Evolutionary conservation across 495 filamentous ascomycete species (phyloP).

Genomic region (Hapsidospora chrysogenum): DNA sequence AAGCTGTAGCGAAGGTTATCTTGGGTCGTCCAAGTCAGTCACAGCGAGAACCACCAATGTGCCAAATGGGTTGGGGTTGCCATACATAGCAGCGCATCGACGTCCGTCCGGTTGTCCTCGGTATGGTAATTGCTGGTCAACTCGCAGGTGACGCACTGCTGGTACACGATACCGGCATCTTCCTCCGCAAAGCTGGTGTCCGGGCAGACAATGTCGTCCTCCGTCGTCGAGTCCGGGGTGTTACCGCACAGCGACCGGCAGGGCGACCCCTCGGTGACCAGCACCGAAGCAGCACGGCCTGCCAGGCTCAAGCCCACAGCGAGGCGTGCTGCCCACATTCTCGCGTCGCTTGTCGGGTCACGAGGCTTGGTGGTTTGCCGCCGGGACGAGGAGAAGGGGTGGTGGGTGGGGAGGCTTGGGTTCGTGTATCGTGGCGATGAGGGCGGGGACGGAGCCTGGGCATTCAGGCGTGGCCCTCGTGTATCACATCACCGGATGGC

Average conservation of each 20-base stretch:
- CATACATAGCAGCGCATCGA: conserved; percentile 24
- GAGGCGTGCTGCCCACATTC: not conserved
- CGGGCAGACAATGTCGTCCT: conserved; percentile 15
- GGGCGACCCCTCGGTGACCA: conserved; percentile 20
- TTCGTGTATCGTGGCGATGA: not conserved
- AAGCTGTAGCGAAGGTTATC: conserved; percentile 28
- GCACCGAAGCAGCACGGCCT: conserved; percentile 7
- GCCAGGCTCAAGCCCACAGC: not conserved
- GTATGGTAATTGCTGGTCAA: conserved; percentile 18
- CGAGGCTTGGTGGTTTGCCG: no score
- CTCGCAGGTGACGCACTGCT: conserved; percentile 25
- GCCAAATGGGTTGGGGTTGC: not conserved
- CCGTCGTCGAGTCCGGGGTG: conserved; percentile 16
- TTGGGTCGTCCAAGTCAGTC: conserved; percentile 6
- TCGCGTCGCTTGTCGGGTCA: not conserved
- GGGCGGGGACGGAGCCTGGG: not conserved
- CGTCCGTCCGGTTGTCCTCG: conserved; percentile 14
- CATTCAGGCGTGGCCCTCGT: not conserved
- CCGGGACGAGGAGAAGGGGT: not conserved
- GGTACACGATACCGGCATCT: conserved; percentile 17
- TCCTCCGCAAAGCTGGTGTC: conserved; percentile 8
- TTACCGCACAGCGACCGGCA: conserved; percentile 28
- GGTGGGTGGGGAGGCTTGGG: not conserved
- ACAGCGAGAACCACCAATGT: not conserved
- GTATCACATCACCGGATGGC: no score